These are phyloP conservation scores for Talaromyces sp. DNA, from an alignment of 2,329 filamentous ascomycete species.

Conservation along the genomic window DNA sequence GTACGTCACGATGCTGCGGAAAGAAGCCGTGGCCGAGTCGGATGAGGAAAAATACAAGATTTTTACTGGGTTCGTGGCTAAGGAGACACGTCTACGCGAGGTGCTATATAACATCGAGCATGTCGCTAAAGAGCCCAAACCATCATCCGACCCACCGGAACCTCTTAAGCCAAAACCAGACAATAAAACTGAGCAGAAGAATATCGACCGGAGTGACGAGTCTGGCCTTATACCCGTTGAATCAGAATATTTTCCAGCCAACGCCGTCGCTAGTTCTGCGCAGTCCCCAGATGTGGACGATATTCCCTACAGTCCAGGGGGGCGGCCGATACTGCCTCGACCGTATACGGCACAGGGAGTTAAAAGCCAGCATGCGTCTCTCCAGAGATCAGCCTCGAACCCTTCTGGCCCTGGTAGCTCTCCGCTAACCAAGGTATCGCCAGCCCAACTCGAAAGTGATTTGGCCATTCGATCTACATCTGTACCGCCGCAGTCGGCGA, in stretches of 20 bases:
- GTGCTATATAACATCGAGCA: slow-evolving; percentile 45
- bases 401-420: slow-evolving; percentile 13
- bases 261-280: slow-evolving; percentile 14
- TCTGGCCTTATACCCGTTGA: slow-evolving; percentile 33
- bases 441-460: background rate
- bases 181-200: slow-evolving; percentile 8
- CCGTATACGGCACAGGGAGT: slow-evolving; percentile 6
- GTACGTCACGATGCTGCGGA: slow-evolving; percentile 52
- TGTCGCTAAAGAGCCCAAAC: slow-evolving; percentile 18
- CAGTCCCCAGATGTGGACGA: slow-evolving; percentile 18
- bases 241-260: slow-evolving; percentile 17
- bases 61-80: slow-evolving; percentile 48
- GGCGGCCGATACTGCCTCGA: slow-evolving; percentile 43
- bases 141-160: background rate
- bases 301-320: slow-evolving; percentile 50
- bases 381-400: slow-evolving; percentile 25
- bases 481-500: slow-evolving; percentile 21
- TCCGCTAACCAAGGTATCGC: background rate
- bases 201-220: slow-evolving; percentile 18
- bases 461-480: slow-evolving; percentile 20
- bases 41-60: slow-evolving; percentile 52
- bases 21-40: slow-evolving; percentile 44
- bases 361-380: slow-evolving; percentile 8
- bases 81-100: slow-evolving; percentile 45
- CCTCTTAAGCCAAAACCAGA: background rate